Evolutionary conservation across 441 rosid species (phyloP).

Genomic region (Adansonia gregorii): DNA sequence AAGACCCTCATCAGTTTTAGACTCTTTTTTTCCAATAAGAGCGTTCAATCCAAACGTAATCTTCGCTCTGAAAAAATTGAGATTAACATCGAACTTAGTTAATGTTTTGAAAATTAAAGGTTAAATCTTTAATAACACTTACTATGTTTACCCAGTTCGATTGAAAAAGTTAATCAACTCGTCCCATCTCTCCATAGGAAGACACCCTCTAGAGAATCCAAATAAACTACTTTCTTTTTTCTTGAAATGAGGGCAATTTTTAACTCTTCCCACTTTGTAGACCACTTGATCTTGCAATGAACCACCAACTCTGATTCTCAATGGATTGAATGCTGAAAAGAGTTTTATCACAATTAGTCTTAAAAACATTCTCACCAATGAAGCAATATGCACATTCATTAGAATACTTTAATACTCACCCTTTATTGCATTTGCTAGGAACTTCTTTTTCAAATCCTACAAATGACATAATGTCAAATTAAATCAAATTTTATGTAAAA

Average conservation of each 20-base stretch:
- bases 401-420: slow-evolving; percentile 29
- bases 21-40: slow-evolving; percentile 42
- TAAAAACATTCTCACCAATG: neutral
- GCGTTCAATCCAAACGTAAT: slow-evolving; percentile 42
- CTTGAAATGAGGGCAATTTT: no score
- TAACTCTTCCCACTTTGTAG: slow-evolving; percentile 36
- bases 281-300: slow-evolving; percentile 61
- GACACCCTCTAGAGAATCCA: slow-evolving; percentile 40
- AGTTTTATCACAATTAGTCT: neutral
- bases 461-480: slow-evolving; percentile 4
- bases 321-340: slow-evolving; percentile 39
- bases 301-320: slow-evolving; percentile 72
- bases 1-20: slow-evolving; percentile 18
- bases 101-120: neutral
- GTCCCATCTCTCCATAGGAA: slow-evolving; percentile 64
- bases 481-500: neutral
- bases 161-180: slow-evolving; percentile 45
- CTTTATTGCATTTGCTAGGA: slow-evolving; percentile 51
- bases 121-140: neutral
- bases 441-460: slow-evolving; percentile 53
- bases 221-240: no score
- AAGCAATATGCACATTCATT: slow-evolving; percentile 35
- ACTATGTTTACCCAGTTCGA: slow-evolving; percentile 47
- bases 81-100: neutral
- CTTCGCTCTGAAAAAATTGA: slow-evolving; percentile 37